Conservation (phyloP, 1,284 basidiomycete species). For the Rhodotorula sp. region DNA sequence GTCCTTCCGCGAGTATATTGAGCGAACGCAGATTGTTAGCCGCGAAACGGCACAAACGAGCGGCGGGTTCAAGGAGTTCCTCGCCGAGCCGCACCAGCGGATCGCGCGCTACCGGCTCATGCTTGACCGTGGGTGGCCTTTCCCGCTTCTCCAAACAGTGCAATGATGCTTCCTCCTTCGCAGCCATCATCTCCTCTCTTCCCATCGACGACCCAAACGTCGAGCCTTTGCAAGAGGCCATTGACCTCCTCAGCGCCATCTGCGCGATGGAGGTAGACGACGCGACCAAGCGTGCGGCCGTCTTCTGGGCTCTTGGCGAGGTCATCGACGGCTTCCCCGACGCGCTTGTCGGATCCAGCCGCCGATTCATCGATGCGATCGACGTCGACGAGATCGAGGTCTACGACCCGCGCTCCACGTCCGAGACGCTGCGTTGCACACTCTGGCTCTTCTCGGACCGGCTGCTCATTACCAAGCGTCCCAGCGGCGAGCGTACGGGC, state of each 20-base stretch:
- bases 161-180: not conserved
- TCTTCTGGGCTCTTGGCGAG: constrained; percentile 81
- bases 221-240: constrained; percentile 79
- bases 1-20: constrained; percentile 33
- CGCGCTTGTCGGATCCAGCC: constrained; percentile 77
- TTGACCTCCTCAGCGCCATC: constrained; percentile 83
- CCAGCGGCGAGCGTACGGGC: constrained; percentile 69
- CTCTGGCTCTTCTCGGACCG: constrained; percentile 95
- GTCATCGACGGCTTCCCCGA: constrained; percentile 91
- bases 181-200: constrained; percentile 44
- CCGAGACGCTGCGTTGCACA: constrained; percentile 70
- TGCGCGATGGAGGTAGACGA: constrained; percentile 91
- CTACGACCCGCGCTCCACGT: constrained; percentile 45
- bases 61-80: constrained; percentile 86
- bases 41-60: constrained; percentile 59
- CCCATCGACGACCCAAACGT: constrained; percentile 41
- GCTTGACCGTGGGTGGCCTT: constrained; percentile 64
- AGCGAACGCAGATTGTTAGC: constrained; percentile 24
- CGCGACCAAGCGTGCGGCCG: constrained; percentile 81
- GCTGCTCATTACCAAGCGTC: constrained; percentile 86
- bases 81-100: constrained; percentile 99
- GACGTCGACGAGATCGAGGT: constrained; percentile 75
- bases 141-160: not conserved
- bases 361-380: constrained; percentile 87
- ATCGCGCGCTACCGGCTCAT: constrained; percentile 94